Evolutionary conservation across 305 asterid genomes (phyloP).

Genomic region (Fraxinus dipetala): DNA sequence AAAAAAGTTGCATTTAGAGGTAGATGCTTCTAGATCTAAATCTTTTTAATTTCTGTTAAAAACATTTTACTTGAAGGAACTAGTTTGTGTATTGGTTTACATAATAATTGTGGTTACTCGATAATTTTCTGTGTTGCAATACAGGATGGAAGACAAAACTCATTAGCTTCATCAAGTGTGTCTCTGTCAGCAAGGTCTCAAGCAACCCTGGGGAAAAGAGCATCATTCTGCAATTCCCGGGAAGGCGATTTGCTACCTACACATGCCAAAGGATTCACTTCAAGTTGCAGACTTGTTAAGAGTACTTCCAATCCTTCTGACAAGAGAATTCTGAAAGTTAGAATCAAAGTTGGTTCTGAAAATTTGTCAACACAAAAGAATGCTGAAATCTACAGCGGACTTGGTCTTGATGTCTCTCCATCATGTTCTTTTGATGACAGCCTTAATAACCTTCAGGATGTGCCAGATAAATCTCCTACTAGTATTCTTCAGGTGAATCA

Average conservation of each 20-base stretch:
- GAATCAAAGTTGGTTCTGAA: constrained; percentile 73
- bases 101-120: constrained; percentile 24
- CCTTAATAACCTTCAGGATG: constrained; percentile 44
- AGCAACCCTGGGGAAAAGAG: constrained; percentile 41
- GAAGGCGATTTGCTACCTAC: constrained; percentile 39
- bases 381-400: no score
- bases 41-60: neutral
- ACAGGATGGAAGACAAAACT: constrained; percentile 62
- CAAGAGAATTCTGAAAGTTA: constrained; percentile 70
- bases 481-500: constrained; percentile 80
- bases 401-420: constrained; percentile 61
- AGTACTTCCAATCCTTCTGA: constrained; percentile 48
- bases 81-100: constrained; percentile 9
- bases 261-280: constrained; percentile 44
- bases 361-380: constrained; percentile 61
- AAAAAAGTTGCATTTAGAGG: constrained; percentile 35
- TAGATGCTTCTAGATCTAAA: constrained; percentile 33
- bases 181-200: constrained; percentile 48
- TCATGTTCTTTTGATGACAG: constrained; percentile 78
- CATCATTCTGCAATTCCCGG: constrained; percentile 26
- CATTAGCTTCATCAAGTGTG: constrained; percentile 53
- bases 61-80: neutral
- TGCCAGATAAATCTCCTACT: constrained; percentile 66
- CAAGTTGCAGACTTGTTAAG: constrained; percentile 39
- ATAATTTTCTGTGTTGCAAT: constrained; percentile 33